Evolutionary conservation across 805 yeast genomes (phyloP).

Genomic region (Wickerhamomyces bovis): DNA sequence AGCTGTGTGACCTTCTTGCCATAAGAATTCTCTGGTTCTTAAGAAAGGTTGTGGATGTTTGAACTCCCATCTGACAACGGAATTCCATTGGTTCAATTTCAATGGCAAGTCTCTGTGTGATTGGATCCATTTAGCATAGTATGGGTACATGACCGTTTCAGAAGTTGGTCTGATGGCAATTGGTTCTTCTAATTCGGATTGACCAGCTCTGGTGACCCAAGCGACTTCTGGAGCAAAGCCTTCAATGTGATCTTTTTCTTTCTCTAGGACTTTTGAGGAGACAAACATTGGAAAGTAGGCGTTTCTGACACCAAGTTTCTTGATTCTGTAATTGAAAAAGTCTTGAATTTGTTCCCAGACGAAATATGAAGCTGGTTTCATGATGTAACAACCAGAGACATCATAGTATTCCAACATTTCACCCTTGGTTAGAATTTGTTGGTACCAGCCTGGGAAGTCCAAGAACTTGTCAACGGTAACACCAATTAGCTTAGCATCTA

Average conservation of each 20-base stretch:
- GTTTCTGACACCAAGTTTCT: slow-evolving; percentile 85
- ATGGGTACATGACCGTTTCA: slow-evolving; percentile 99
- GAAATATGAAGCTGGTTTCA: slow-evolving; percentile 91
- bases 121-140: slow-evolving; percentile 98
- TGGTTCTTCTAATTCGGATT: slow-evolving; percentile 92
- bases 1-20: slow-evolving; percentile 99
- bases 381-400: slow-evolving; percentile 96
- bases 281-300: slow-evolving; percentile 99
- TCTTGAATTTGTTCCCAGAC: slow-evolving; percentile 93
- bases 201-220: slow-evolving; percentile 98
- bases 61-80: slow-evolving; percentile 99
- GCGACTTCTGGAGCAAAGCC: slow-evolving; percentile 99
- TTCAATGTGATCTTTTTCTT: slow-evolving; percentile 97
- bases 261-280: slow-evolving; percentile 85
- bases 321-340: slow-evolving; percentile 78
- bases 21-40: slow-evolving; percentile 96
- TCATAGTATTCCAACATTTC: slow-evolving; percentile 98
- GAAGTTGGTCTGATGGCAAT: slow-evolving; percentile 99
- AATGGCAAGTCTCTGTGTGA: slow-evolving; percentile 97
- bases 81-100: slow-evolving; percentile 97
- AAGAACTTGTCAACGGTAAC: slow-evolving; percentile 88
- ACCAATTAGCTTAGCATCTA: slow-evolving; percentile 89
- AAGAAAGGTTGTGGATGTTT: slow-evolving; percentile 99
- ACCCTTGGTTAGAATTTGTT: slow-evolving; percentile 92
- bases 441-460: slow-evolving; percentile 97